Conservation (phyloP, 208 protist species). For the Crithidia expoeki region DNA sequence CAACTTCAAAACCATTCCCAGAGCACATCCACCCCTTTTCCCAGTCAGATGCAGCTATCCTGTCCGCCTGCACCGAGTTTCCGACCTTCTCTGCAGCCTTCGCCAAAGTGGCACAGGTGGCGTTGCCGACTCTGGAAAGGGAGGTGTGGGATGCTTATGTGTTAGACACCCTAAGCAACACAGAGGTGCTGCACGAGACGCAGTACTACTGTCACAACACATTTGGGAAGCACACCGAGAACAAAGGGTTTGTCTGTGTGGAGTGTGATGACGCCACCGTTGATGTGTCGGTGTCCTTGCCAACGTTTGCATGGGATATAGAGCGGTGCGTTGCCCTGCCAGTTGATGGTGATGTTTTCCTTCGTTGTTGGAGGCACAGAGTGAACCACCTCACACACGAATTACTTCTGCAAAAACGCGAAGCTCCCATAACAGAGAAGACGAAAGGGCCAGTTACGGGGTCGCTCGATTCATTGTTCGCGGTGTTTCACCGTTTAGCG, state of each 20-base stretch:
- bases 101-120: slow-evolving; percentile 23
- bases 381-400: neutral
- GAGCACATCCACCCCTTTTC: slow-evolving; percentile 31
- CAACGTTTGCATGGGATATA: slow-evolving; percentile 29
- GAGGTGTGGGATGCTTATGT: slow-evolving; percentile 22
- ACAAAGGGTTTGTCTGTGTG: too few relatives aligned
- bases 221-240: neutral
- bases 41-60: slow-evolving; percentile 22
- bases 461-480: neutral
- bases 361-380: neutral
- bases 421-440: too few relatives aligned
- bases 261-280: neutral
- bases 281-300: slow-evolving; percentile 25
- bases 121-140: slow-evolving; percentile 18
- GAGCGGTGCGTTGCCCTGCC: neutral
- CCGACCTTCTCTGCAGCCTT: slow-evolving; percentile 48
- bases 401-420: too few relatives aligned
- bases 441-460: too few relatives aligned
- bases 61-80: slow-evolving; percentile 48
- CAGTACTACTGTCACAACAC: neutral
- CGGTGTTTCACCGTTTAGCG: slow-evolving; percentile 16
- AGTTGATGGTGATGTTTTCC: neutral
- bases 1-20: too few relatives aligned
- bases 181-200: neutral
- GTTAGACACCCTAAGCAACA: neutral